A percentile compares a stretch with the other conserved stretches of the same genome.
Evolutionary conservation across 1,284 basidiomycete genomes (phyloP).

Genomic region (Tilletia setariae): DNA sequence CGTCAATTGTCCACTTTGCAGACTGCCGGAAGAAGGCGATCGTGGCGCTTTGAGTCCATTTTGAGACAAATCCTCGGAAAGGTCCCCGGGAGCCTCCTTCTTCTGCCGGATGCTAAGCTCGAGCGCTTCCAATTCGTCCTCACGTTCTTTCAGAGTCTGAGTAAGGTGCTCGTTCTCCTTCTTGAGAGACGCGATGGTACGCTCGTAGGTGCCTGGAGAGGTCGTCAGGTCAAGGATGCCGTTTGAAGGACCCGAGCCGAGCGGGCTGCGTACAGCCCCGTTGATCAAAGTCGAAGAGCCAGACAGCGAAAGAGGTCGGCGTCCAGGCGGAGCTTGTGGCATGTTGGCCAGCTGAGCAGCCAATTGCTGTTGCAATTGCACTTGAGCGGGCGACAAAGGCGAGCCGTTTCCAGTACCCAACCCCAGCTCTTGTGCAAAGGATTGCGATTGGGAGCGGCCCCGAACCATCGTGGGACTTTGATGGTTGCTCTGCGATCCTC

Average conservation of each 20-base stretch:
- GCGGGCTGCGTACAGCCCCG: background rate
- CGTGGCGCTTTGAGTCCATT: background rate
- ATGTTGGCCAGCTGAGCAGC: constrained; percentile 6
- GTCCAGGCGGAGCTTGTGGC: constrained; percentile 17
- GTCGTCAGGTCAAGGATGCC: background rate
- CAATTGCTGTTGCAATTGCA: constrained; percentile 9
- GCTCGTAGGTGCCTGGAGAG: constrained; percentile 41
- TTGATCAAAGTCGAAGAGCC: constrained; percentile 20
- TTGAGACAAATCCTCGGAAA: background rate
- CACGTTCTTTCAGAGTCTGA: constrained; percentile 41
- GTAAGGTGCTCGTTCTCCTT: constrained; percentile 43
- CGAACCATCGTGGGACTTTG: constrained; percentile 24
- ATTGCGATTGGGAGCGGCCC: constrained; percentile 44
- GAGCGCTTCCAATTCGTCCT: constrained; percentile 39
- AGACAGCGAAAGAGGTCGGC: constrained; percentile 38
- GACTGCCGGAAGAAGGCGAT: background rate
- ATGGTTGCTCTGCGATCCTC: background rate
- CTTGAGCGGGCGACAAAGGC: background rate
- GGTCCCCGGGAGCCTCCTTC: background rate
- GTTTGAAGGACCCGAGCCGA: background rate
- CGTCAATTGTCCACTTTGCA: constrained; percentile 20
- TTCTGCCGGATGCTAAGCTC: constrained; percentile 19
- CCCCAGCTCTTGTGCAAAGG: constrained; percentile 34
- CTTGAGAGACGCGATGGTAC: constrained; percentile 42
- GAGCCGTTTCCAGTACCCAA: background rate